These are phyloP conservation scores for Plasmodium gallinaceum DNA, from an alignment of 169 alveolate species.

Conservation along the genomic window DNA sequence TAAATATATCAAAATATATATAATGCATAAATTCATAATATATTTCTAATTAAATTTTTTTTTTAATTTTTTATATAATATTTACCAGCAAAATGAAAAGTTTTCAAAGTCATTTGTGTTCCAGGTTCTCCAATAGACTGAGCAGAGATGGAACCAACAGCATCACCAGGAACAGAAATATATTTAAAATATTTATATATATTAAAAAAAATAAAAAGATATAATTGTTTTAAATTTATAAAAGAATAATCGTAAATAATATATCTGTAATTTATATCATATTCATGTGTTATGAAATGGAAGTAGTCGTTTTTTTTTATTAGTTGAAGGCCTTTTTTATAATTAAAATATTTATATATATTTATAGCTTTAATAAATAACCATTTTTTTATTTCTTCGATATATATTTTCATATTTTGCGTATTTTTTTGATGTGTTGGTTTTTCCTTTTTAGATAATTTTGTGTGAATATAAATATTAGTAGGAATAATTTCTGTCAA, in stretches of 20 bases:
- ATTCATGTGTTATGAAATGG: constrained; percentile 11
- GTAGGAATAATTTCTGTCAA: constrained; percentile 81
- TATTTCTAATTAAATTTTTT: too few relatives aligned
- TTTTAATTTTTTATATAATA: not conserved
- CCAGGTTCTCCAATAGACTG: constrained; percentile 99
- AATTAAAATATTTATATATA: constrained; percentile 35
- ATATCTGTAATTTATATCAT: constrained; percentile 36
- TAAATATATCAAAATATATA: too few relatives aligned
- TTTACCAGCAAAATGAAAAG: constrained; percentile 97
- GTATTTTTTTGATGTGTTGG: constrained; percentile 74
- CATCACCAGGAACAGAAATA: constrained; percentile 98
- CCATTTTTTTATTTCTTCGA: constrained; percentile 71
- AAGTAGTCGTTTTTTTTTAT: constrained; percentile 31
- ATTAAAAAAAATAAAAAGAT: constrained; percentile 88
- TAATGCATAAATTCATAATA: too few relatives aligned
- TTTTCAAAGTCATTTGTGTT: constrained; percentile 99
- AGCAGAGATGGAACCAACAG: constrained; percentile 99
- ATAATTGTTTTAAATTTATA: constrained; percentile 87
- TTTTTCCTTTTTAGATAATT: constrained; percentile 35
- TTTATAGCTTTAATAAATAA: constrained; percentile 50
- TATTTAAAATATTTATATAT: constrained; percentile 94
- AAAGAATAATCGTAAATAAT: constrained; percentile 66
- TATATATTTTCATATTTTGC: constrained; percentile 42
- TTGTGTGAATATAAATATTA: constrained; percentile 63
- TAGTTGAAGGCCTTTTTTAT: constrained; percentile 33